Percentiles rank a stretch among this genome's conserved stretches.
Evolutionary conservation across 495 filamentous ascomycete genomes (phyloP).

Genomic region (Aspergillus homomorphus): DNA sequence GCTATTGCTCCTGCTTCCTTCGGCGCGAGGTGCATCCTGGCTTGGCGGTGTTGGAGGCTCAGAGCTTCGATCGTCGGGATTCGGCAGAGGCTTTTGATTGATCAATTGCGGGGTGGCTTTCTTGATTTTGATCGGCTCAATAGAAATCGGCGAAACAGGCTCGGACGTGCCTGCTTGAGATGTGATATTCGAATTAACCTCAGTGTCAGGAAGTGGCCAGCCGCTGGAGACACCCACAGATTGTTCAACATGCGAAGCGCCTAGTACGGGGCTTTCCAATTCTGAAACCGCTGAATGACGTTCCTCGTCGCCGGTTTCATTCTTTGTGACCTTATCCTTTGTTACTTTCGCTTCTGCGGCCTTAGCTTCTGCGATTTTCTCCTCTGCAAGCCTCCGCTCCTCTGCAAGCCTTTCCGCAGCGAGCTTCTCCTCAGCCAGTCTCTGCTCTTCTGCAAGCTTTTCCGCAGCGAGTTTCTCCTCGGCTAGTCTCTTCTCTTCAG

Average conservation of each 20-base stretch:
- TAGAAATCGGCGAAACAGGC: slow-evolving; percentile 5
- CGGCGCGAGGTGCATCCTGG: slow-evolving; percentile 6
- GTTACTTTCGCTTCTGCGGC: background rate
- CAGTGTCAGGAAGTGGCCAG: slow-evolving; percentile 23
- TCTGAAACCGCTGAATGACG: background rate
- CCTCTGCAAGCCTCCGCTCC: background rate
- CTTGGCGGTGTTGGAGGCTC: slow-evolving; percentile 9
- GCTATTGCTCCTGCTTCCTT: slow-evolving; percentile 16
- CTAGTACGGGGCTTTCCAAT: background rate
- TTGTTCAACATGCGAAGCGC: slow-evolving; percentile 1
- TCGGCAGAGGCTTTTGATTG: slow-evolving; percentile 11
- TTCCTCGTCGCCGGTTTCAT: background rate
- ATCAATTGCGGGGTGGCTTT: slow-evolving; percentile 14
- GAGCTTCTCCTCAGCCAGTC: background rate
- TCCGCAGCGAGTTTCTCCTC: too few relatives aligned
- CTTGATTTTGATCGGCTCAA: slow-evolving; percentile 12
- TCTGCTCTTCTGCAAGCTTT: too few relatives aligned
- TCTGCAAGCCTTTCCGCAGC: background rate
- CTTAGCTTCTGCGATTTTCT: background rate
- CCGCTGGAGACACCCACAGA: slow-evolving; percentile 5
- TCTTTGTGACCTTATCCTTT: background rate
- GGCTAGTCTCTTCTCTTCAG: too few relatives aligned
- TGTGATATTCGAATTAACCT: slow-evolving; percentile 1
- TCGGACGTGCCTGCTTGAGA: slow-evolving; percentile 3
- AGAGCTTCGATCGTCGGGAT: slow-evolving; percentile 2